phyloP scores from a whole-genome alignment of 208 protist genomes.

The Trypanosoma scelopori region DNA sequence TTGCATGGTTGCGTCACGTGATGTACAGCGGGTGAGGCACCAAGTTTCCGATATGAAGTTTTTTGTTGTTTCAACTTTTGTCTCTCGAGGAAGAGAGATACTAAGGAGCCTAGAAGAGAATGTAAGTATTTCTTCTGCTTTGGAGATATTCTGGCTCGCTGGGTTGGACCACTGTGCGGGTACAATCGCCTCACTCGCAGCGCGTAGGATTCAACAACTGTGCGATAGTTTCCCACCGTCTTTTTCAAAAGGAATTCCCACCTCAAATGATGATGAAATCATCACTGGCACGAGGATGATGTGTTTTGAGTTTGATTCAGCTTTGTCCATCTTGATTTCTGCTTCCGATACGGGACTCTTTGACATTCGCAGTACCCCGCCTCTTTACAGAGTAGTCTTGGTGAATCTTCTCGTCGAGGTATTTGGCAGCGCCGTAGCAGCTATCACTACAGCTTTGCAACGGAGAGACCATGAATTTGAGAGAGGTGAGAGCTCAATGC shows the following conservation, averaged over 20 bases:
- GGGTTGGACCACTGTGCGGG: conserved; percentile 7
- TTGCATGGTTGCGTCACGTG: background rate
- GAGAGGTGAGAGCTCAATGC: background rate
- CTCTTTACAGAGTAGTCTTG: conserved; percentile 17
- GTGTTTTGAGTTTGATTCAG: background rate
- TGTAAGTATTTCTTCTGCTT: background rate
- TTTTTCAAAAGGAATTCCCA: background rate
- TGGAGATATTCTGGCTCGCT: conserved; percentile 17
- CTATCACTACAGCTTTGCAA: background rate
- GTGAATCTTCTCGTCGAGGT: background rate
- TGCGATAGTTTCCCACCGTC: background rate
- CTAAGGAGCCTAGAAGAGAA: background rate
- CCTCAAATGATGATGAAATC: conserved; percentile 6
- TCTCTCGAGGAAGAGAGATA: conserved; percentile 1
- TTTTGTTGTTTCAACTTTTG: conserved; percentile 6
- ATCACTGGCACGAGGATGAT: background rate
- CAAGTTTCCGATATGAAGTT: background rate
- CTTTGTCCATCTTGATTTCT: conserved; percentile 7
- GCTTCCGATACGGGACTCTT: too few relatives aligned
- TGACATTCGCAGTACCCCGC: conserved; percentile 8
- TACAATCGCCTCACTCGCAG: conserved; percentile 1
- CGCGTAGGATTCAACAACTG: background rate
- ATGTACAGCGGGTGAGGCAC: background rate
- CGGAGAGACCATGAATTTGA: too few relatives aligned
- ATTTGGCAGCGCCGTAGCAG: background rate